Base-by-base conservation (phyloP, 352 stramenopile genomes). In the Pythium oligandrum region DNA sequence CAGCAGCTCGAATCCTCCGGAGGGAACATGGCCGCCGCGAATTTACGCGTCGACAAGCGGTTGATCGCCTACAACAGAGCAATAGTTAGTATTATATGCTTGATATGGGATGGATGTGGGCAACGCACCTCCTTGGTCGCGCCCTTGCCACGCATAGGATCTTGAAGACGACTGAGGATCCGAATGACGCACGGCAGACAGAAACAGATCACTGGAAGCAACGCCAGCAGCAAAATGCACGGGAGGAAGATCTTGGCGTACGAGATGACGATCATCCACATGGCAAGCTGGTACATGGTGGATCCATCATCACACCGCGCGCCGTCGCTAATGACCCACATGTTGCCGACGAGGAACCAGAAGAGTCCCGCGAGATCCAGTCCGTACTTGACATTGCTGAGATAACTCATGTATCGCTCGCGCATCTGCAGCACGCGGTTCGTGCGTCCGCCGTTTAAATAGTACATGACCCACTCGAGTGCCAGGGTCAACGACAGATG, bases 171-270 rank as follows among this genome's bases (percentile, higher is more conserved):
- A 38, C 77, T 93, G n/a, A 98, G 71, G 17, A 98, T 61, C 39
- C 88, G 88, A 55, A 97, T 96, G 40, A 98, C 74, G 61, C 88
- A 97, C 3, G 91, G 90, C 33, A 97, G 72, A 67, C 91, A 98
- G 69, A 97, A 98, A 73, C 91, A 98, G 33, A 97, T 78, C 38
- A 98, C 80, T 6, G 91, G 91, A 51, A 98, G 68, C 53, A 97
- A 70, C 48, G 90, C 71, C 44, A 97, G 61, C 49, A 96, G 72
- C 63, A 97, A 51, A 50, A 97, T 78, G 48, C 91, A 98, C 1
- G 91, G 91, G 59, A 97, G 48, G 38, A 96, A 97, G 61, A 98
- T 94, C 72, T 97, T 96, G 57, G 84, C 74, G 68, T 97, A 98
- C 32, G 86, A 85, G 51, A 97, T 95, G 61, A 96, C 64, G 57